These are phyloP conservation scores for Xylaria sp. DNA, from an alignment of 2,329 filamentous ascomycete species.

Conservation along the genomic window DNA sequence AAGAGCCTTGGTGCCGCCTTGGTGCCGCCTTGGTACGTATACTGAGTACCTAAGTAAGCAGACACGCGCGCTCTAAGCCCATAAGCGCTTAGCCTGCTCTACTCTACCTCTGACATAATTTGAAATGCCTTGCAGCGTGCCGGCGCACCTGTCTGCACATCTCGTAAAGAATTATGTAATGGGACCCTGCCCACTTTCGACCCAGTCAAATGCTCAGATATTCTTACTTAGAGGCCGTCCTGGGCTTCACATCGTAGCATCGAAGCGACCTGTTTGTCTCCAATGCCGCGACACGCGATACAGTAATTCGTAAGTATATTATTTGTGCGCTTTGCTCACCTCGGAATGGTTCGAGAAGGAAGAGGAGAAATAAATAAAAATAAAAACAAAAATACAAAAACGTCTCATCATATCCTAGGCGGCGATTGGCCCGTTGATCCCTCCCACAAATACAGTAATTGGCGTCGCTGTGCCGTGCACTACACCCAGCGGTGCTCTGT, in stretches of 20 bases:
- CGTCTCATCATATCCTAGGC: neutral
- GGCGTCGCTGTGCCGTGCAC: neutral
- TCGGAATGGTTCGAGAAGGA: too few relatives aligned
- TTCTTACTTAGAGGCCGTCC: too few relatives aligned
- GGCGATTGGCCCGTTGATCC: neutral
- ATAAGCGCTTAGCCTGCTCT: neutral
- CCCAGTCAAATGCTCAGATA: neutral
- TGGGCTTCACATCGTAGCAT: too few relatives aligned
- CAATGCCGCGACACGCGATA: too few relatives aligned
- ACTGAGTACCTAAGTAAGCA: neutral
- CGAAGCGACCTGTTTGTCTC: too few relatives aligned
- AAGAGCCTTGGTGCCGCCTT: neutral
- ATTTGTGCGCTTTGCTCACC: too few relatives aligned
- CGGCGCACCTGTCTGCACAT: neutral
- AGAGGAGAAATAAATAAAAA: too few relatives aligned
- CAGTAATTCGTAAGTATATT: too few relatives aligned
- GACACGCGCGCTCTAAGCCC: conserved; percentile 4
- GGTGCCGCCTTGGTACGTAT: neutral
- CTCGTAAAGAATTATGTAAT: neutral
- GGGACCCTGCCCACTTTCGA: too few relatives aligned
- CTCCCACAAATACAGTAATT: conserved; percentile 2
- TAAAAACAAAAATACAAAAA: too few relatives aligned
- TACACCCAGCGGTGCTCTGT: neutral
- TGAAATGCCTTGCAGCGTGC: conserved; percentile 18
- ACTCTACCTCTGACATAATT: conserved; percentile 7